Evolutionary conservation across 306 rosid genomes (phyloP).

Genomic region (Fagus sylvatica): DNA sequence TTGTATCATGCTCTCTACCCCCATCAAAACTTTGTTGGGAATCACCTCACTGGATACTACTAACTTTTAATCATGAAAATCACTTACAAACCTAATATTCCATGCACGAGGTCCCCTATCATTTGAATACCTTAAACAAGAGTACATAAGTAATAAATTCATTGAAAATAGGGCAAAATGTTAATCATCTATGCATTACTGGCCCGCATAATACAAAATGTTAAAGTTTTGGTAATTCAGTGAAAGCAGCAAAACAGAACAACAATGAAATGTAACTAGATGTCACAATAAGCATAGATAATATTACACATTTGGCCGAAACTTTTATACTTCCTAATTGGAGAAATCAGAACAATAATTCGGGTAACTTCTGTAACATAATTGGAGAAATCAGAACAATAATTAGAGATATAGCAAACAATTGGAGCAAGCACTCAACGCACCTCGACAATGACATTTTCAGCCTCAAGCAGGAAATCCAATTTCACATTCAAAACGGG

Average conservation of each 20-base stretch:
- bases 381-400: not conserved
- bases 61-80: no score
- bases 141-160: no score
- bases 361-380: not conserved
- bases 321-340: no score
- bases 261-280: not conserved
- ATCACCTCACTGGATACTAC: no score
- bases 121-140: no score
- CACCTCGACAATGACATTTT: constrained; percentile 73
- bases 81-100: no score
- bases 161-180: no score
- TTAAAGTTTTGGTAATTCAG: not conserved
- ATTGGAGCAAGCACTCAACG: not conserved
- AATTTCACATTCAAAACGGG: constrained; percentile 50
- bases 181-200: not conserved
- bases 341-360: no score
- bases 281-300: not conserved
- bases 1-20: no score
- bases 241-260: not conserved
- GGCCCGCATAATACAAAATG: not conserved
- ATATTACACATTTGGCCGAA: not conserved
- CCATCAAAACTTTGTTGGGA: no score
- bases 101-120: no score
- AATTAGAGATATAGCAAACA: not conserved
- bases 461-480: constrained; percentile 75